A percentile compares a stretch with the other conserved stretches of the same genome.
These are phyloP conservation scores for Nosema granulosis DNA, from an alignment of 371 early-diverging fungal species.

Conservation along the genomic window DNA sequence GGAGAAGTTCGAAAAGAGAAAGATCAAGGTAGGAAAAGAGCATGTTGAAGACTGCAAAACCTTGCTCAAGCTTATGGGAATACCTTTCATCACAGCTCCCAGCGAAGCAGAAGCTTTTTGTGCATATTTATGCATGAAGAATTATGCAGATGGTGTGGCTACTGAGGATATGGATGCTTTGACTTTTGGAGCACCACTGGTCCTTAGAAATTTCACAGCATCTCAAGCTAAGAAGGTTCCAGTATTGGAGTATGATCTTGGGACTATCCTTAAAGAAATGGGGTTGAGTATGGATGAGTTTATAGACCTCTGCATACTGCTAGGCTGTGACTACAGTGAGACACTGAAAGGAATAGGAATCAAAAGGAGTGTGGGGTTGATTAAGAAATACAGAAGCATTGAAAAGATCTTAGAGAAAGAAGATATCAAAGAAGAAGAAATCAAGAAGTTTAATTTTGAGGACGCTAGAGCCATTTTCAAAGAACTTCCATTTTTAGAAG, in stretches of 20 bases:
- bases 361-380: constrained; percentile 74
- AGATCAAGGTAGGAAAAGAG: constrained; percentile 83
- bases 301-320: constrained; percentile 92
- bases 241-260: constrained; percentile 80
- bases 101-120: constrained; percentile 99
- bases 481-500: constrained; percentile 73
- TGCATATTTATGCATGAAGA: constrained; percentile 79
- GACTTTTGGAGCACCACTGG: constrained; percentile 82
- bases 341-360: constrained; percentile 91
- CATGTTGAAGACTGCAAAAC: constrained; percentile 90
- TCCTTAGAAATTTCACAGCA: constrained; percentile 88
- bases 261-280: constrained; percentile 77
- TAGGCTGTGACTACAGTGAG: constrained; percentile 97
- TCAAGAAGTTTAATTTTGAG: constrained; percentile 73
- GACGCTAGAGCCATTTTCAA: constrained; percentile 83
- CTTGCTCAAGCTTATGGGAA: constrained; percentile 85
- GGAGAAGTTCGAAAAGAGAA: constrained; percentile 80
- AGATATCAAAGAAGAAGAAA: constrained; percentile 70
- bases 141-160: constrained; percentile 88
- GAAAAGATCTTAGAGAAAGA: constrained; percentile 74
- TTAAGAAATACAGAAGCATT: constrained; percentile 78
- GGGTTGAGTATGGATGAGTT: constrained; percentile 77
- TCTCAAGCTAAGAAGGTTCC: constrained; percentile 83
- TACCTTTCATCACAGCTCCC: constrained; percentile 90
- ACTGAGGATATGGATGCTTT: constrained; percentile 99